Evolutionary conservation across 305 asterid species (phyloP).

Genomic region (Fraxinus xanthoxyloides): DNA sequence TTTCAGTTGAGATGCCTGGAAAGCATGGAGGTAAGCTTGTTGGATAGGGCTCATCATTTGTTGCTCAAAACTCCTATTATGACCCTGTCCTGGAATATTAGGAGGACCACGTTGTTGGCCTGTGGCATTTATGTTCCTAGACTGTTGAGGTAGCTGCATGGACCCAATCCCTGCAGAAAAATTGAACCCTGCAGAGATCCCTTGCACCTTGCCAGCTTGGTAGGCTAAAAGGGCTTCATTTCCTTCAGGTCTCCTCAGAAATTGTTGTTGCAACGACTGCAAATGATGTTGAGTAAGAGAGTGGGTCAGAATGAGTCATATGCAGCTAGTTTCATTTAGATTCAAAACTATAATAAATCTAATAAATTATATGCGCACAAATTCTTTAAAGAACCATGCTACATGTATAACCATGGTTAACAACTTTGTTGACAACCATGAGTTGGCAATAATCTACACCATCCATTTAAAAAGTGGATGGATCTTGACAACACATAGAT

Average conservation of each 20-base stretch:
- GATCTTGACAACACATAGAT: background rate
- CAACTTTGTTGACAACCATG: background rate
- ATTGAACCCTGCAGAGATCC: conserved; percentile 59
- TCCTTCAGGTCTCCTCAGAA: conserved; percentile 84
- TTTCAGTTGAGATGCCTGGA: conserved; percentile 80
- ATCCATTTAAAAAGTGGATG: background rate
- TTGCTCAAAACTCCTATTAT: conserved; percentile 69
- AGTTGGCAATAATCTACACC: background rate
- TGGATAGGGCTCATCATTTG: conserved; percentile 69
- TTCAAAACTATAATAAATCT: background rate
- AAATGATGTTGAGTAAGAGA: conserved; percentile 19
- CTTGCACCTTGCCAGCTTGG: conserved; percentile 73
- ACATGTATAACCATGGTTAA: background rate
- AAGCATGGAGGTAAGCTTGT: conserved; percentile 83
- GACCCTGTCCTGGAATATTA: conserved; percentile 63
- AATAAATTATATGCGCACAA: background rate
- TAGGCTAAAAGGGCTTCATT: conserved; percentile 69
- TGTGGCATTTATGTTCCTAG: conserved; percentile 61
- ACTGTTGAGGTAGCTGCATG: conserved; percentile 78
- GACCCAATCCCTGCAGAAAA: conserved; percentile 63
- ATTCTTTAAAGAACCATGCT: background rate
- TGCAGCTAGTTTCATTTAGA: conserved; percentile 8
- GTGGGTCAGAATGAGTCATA: conserved; percentile 1
- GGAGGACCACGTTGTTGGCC: conserved; percentile 78
- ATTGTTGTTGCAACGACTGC: conserved; percentile 77